These are phyloP conservation scores for Fimicolochytrium jonesii DNA, from an alignment of 192 early-diverging fungal species.

Conservation along the genomic window DNA sequence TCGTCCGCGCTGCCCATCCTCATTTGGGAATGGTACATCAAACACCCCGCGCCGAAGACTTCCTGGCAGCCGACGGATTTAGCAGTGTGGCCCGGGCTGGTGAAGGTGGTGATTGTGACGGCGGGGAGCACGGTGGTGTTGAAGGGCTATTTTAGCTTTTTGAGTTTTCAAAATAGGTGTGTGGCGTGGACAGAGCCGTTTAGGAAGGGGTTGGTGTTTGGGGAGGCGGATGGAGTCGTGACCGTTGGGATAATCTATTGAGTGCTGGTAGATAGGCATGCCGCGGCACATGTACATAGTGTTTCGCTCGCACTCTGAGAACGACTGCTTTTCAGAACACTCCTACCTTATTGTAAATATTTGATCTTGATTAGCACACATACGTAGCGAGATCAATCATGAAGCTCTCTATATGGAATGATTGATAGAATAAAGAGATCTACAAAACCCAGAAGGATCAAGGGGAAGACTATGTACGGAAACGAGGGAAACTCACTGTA, in stretches of 20 bases:
- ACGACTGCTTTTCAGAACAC: too few relatives aligned
- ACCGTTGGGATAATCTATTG: conserved; percentile 23
- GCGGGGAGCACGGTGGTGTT: not conserved
- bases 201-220: conserved; percentile 10
- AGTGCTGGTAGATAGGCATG: too few relatives aligned
- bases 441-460: too few relatives aligned
- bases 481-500: too few relatives aligned
- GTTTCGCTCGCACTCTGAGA: too few relatives aligned
- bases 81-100: conserved; percentile 13
- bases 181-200: conserved; percentile 20
- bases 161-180: conserved; percentile 18
- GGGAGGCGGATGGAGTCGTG: conserved; percentile 5
- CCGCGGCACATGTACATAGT: too few relatives aligned
- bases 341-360: too few relatives aligned
- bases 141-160: conserved; percentile 20
- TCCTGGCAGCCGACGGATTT: conserved; percentile 19
- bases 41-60: conserved; percentile 4
- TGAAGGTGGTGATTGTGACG: conserved; percentile 11
- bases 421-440: too few relatives aligned
- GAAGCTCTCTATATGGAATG: too few relatives aligned
- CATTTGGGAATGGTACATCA: conserved; percentile 12
- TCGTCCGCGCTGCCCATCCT: conserved; percentile 19
- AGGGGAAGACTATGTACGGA: too few relatives aligned
- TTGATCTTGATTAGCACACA: too few relatives aligned
- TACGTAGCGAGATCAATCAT: too few relatives aligned